Evolutionary conservation across 1,284 basidiomycete genomes (phyloP).

Genomic region (Peniophora sp.): DNA sequence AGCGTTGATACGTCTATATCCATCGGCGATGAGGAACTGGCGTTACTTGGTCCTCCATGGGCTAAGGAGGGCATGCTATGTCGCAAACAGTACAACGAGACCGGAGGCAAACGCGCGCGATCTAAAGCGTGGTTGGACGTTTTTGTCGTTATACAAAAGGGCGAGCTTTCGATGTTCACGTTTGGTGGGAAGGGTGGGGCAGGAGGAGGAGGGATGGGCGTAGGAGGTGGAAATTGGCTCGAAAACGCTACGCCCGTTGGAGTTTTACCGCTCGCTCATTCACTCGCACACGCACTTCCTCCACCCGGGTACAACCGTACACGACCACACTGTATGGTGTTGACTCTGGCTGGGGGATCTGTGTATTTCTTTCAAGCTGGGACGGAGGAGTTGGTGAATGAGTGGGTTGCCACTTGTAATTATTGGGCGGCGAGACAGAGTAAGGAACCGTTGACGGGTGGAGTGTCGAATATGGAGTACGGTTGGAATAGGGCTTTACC

Average conservation of each 20-base stretch:
- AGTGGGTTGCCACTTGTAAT: conserved; percentile 98
- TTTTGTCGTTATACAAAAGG: conserved; percentile 93
- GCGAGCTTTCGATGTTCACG: conserved; percentile 90
- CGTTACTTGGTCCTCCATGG: conserved; percentile 93
- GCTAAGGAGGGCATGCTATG: conserved; percentile 96
- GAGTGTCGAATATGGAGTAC: conserved; percentile 98
- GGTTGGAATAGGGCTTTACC: conserved; percentile 73
- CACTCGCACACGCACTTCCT: conserved; percentile 81
- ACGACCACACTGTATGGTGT: conserved; percentile 92
- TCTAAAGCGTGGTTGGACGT: conserved; percentile 88
- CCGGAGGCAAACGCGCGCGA: conserved; percentile 71
- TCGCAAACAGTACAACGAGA: conserved; percentile 92
- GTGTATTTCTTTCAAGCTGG: conserved; percentile 97
- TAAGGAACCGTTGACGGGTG: conserved; percentile 89
- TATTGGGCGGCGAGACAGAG: conserved; percentile 95
- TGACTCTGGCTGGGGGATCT: conserved; percentile 82
- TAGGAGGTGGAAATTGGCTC: conserved; percentile 97
- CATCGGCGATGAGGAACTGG: conserved; percentile 90
- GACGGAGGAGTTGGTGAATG: conserved; percentile 93
- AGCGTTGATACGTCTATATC: conserved; percentile 58
- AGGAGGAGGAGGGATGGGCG: conserved; percentile 43
- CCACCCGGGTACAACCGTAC: conserved; percentile 87
- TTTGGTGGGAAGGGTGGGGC: conserved; percentile 54
- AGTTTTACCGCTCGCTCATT: conserved; percentile 77
- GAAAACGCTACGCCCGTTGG: conserved; percentile 84